Evolutionary conservation across 1,139 yeast species (phyloP).

Genomic region (Nakaseomyces bracarensis): DNA sequence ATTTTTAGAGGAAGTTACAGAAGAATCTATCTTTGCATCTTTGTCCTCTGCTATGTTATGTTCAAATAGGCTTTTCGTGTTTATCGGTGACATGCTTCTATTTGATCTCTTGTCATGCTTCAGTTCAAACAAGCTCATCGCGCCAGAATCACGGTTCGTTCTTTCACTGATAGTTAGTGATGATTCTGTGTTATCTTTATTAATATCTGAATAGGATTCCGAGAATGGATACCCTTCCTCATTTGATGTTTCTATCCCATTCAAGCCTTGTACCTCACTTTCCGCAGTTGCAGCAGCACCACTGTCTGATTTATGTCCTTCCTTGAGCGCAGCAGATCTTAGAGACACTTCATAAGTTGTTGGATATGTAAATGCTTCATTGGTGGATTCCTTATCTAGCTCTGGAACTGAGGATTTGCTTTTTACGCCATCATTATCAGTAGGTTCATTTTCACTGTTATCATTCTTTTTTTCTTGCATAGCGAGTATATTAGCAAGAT

Average conservation of each 20-base stretch:
- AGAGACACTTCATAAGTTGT: slow-evolving; percentile 1
- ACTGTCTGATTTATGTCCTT: neutral
- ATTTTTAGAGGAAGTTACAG: neutral
- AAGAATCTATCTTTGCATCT: neutral
- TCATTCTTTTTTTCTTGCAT: neutral
- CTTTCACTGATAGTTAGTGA: neutral
- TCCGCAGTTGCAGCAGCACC: neutral
- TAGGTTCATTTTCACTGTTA: neutral
- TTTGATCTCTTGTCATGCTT: neutral
- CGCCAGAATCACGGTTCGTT: neutral
- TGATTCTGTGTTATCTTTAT: neutral
- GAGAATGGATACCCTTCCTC: neutral
- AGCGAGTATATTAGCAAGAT: slow-evolving; percentile 14
- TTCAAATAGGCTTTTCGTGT: neutral
- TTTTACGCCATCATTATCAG: neutral
- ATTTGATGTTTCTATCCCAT: neutral
- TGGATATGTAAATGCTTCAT: neutral
- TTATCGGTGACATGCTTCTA: slow-evolving; percentile 1
- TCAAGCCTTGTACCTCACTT: neutral
- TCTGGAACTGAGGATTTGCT: too few relatives aligned
- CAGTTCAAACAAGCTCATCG: slow-evolving; percentile 1
- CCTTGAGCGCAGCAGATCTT: neutral
- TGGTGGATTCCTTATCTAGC: neutral
- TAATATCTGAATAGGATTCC: neutral
- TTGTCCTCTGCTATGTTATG: neutral